Evolutionary conservation across 2,329 filamentous ascomycete genomes (phyloP), one percentile per base, ranked within the genome.

Genomic region (Parastagonospora avenae): DNA sequence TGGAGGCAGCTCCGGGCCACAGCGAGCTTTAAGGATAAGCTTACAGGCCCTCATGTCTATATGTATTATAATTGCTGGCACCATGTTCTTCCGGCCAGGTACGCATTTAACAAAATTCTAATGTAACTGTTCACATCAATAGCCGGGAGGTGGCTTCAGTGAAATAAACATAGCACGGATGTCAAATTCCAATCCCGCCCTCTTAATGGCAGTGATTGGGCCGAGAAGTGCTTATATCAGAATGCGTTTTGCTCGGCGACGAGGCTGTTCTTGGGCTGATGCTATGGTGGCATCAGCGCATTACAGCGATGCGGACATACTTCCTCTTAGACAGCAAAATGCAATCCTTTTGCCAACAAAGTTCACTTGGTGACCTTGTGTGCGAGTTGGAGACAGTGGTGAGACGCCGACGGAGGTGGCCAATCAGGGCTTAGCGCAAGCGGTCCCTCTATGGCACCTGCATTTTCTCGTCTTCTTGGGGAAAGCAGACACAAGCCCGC

Each of bases 101-200:
- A 52, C 57, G 52, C 36, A 51, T 44, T 28, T 53, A 59, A 46
- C 39, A 42, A 55, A 57, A 9, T 65, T 62, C 52, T 71, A 68
- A 71, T 70, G 37, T 50, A 54, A 52, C 51, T 56, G 51, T 43
- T 53, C 16, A 19, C 15, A 9, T 28, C 37, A 30, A 19, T 28
- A n/a, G 27, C 8, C n/a, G 14, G 8, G 7, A 24, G 36, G 4
- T 11, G n/a, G 5, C 11, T 4, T 39, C 14, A 8, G 10, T 36
- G 59, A 62, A 55, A 59, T 56, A 39, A 4, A n/a, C 40, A 47
- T 68, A 93, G 92, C 92, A 96, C 90, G 89, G 90, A 96, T 96
- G 92, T 97, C 92, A 96, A 96, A 96, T 97, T 97, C 86, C 92
- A 94, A 93, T 89, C 81, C 85, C 87, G 86, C 87, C 76, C 77